Conservation (phyloP, 2,329 filamentous ascomycete species). For the Verticillium nonalfalfae region DNA sequence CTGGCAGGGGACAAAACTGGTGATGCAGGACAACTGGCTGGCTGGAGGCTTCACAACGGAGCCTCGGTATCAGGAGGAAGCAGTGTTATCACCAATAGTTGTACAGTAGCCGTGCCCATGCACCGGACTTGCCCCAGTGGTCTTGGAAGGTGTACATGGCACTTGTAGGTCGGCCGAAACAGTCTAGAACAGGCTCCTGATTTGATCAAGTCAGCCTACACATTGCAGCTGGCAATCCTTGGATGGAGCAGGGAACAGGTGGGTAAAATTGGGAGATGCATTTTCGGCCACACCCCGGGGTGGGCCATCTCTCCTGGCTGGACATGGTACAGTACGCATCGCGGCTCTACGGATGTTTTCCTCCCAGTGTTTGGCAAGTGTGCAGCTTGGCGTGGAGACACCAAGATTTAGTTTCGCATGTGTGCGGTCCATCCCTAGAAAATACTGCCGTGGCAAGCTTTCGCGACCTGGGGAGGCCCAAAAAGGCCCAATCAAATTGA, state of each 20-base stretch:
- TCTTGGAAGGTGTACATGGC: background rate
- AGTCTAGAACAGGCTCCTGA: background rate
- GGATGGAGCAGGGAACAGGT: background rate
- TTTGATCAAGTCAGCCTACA: background rate
- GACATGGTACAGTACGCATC: background rate
- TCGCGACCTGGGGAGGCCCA: background rate
- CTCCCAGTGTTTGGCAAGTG: background rate
- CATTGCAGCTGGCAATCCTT: background rate
- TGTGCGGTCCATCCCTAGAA: background rate
- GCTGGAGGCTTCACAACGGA: background rate
- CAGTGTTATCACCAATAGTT: background rate
- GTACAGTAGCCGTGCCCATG: background rate
- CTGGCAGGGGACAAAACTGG: background rate
- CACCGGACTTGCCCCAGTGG: background rate
- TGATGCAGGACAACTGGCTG: background rate
- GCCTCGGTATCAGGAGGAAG: background rate
- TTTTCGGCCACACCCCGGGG: background rate
- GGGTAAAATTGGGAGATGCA: background rate
- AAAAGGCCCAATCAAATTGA: background rate
- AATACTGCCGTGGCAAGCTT: background rate
- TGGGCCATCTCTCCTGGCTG: background rate
- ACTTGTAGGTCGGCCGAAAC: background rate
- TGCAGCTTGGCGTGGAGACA: background rate
- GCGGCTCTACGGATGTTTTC: background rate
- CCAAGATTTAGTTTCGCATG: background rate